A percentile compares a stretch with the other conserved stretches of the same genome.
Evolutionary conservation across 2,329 filamentous ascomycete species (phyloP).

Genomic region (Venturia oleaginea): DNA sequence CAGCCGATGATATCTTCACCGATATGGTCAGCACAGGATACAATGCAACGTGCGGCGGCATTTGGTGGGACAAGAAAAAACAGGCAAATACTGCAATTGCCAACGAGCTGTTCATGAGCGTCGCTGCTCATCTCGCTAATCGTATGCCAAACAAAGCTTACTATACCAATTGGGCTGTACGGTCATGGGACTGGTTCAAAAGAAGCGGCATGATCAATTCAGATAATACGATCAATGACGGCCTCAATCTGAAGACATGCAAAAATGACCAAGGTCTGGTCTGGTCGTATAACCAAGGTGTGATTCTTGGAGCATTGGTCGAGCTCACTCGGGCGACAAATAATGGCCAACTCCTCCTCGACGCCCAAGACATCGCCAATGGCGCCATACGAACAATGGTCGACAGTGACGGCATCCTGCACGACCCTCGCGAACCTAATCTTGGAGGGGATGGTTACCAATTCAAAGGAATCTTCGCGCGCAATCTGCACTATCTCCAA

Average conservation of each 20-base stretch:
- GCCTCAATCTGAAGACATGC: constrained; percentile 39
- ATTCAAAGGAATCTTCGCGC: constrained; percentile 65
- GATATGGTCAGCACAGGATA: constrained; percentile 35
- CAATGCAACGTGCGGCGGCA: constrained; percentile 36
- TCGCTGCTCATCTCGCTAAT: constrained; percentile 47
- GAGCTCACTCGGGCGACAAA: constrained; percentile 39
- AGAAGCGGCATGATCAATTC: constrained; percentile 38
- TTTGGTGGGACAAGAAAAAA: constrained; percentile 40
- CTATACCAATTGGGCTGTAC: constrained; percentile 39
- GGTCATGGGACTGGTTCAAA: constrained; percentile 44
- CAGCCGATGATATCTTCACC: constrained; percentile 42
- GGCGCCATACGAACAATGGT: constrained; percentile 29
- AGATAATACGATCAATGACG: constrained; percentile 45
- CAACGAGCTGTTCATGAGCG: constrained; percentile 48
- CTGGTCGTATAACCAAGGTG: constrained; percentile 53
- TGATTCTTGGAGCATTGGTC: constrained; percentile 49
- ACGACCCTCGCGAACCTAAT: constrained; percentile 29
- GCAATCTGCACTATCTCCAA: constrained; percentile 54
- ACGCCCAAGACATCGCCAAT: constrained; percentile 30
- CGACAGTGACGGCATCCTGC: constrained; percentile 30
- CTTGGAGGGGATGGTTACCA: constrained; percentile 43
- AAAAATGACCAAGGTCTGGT: constrained; percentile 39
- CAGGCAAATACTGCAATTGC: constrained; percentile 45
- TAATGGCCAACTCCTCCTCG: constrained; percentile 24
- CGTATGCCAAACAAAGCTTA: constrained; percentile 32